phyloP scores from a whole-genome alignment of 2,329 filamentous ascomycete genomes.

The Diaporthe australafricana region DNA sequence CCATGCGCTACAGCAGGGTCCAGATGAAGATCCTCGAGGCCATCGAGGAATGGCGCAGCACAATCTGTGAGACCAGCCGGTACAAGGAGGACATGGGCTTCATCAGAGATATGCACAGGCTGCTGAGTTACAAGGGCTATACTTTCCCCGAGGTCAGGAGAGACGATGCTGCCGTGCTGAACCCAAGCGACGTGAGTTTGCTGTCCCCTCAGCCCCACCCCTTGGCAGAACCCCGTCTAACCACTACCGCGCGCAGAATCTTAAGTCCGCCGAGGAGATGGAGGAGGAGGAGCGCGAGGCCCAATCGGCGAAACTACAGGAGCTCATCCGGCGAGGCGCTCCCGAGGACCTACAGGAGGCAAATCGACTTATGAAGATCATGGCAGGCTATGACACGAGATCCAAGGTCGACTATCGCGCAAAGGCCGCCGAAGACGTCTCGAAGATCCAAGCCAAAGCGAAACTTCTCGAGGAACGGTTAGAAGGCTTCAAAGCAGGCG shows the following conservation, averaged over 20 bases:
- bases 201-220: background rate
- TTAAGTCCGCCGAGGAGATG: slow-evolving; percentile 98
- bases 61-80: slow-evolving; percentile 96
- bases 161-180: slow-evolving; percentile 95
- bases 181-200: slow-evolving; percentile 88
- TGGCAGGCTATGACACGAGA: slow-evolving; percentile 96
- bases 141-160: slow-evolving; percentile 91
- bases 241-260: slow-evolving; percentile 70
- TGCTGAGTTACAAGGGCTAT: slow-evolving; percentile 97
- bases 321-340: slow-evolving; percentile 90
- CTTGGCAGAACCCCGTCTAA: slow-evolving; percentile 9
- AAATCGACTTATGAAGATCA: slow-evolving; percentile 98
- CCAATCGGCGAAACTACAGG: slow-evolving; percentile 97
- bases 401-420: slow-evolving; percentile 98
- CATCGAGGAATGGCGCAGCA: slow-evolving; percentile 98
- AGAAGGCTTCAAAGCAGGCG: slow-evolving; percentile 83
- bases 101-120: slow-evolving; percentile 95
- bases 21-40: slow-evolving; percentile 94
- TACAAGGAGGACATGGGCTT: slow-evolving; percentile 98
- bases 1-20: slow-evolving; percentile 85
- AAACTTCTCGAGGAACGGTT: slow-evolving; percentile 92
- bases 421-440: slow-evolving; percentile 95
- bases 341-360: slow-evolving; percentile 96
- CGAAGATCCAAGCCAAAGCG: slow-evolving; percentile 96
- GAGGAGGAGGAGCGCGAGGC: slow-evolving; percentile 95